Evolutionary conservation across 2,329 filamentous ascomycete species (phyloP), one percentile per base, ranked within the genome.

Genomic region (Neofusicoccum sp.): DNA sequence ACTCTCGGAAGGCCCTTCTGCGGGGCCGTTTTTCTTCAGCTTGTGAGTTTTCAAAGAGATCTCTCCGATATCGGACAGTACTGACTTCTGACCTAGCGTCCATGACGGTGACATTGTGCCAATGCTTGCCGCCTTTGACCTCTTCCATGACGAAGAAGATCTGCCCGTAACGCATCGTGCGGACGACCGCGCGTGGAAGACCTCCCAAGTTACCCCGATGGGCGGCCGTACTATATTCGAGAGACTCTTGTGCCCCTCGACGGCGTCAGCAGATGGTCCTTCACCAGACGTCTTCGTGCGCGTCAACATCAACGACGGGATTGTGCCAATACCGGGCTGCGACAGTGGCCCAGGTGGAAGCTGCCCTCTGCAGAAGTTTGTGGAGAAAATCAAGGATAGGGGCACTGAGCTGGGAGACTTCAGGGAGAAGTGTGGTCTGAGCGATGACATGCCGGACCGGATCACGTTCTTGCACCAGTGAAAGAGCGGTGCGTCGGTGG

Each of bases 31-130:
- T 14, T 86, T 84, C 67, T 80, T 86, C 64, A 85, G 80, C 67
- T 86, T 86, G 80, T 82, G 65, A 67, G 76, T 71, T 53, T 14
- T 26, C 20, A n/a, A n/a, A n/a, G 44, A 9, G 4, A n/a, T n/a
- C 12, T 6, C 36, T 8, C 31, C n/a, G 33, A 57, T 36, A 1
- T 26, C n/a, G 38, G 28, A 43, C n/a, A 20, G 28, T 26, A n/a
- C 16, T 9, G 5, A 16, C 14, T 4, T 4, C 1, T 36, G 4
- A 16, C 33, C 31, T 43, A 76, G 75, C 65, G 83, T 83, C 3
- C 84, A 86, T 62, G 84, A 86, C 64, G 82, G 82, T 34, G 84
- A 86, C 62, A 83, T 86, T 24, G 76, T 82, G 1, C 82, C 82
- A 1, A 77, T 85, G 67, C 69, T 86, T 14, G 75, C 82, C 3